phyloP scores from a whole-genome alignment of 2,329 filamentous ascomycete species.

The Zymoseptoria brevis region DNA sequence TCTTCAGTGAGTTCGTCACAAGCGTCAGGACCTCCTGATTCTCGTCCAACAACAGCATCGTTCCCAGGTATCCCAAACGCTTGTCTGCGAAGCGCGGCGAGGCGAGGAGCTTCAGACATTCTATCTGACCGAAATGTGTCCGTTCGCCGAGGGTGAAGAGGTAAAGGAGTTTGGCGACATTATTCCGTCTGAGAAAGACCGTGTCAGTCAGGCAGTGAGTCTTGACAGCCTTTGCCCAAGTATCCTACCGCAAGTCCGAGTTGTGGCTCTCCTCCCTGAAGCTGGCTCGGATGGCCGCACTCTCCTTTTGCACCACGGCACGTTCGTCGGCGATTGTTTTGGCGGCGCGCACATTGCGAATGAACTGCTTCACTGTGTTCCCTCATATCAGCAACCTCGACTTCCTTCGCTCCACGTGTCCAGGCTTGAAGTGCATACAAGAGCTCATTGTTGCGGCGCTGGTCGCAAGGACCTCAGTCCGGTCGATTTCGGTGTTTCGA shows the following conservation, averaged over 20 bases:
- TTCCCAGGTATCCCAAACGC: slow-evolving; percentile 87
- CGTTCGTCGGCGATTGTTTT: slow-evolving; percentile 99
- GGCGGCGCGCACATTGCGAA: slow-evolving; percentile 94
- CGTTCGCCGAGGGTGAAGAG: slow-evolving; percentile 95
- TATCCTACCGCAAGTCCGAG: slow-evolving; percentile 70
- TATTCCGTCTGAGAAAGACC: slow-evolving; percentile 66
- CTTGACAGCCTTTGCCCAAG: slow-evolving; percentile 12
- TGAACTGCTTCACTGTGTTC: slow-evolving; percentile 89
- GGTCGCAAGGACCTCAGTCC: slow-evolving; percentile 15
- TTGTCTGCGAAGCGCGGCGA: slow-evolving; percentile 98
- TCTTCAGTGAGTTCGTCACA: slow-evolving; percentile 96
- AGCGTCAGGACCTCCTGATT: slow-evolving; percentile 96
- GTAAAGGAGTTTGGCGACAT: slow-evolving; percentile 96
- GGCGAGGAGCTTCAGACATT: slow-evolving; percentile 94
- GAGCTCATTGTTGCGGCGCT: slow-evolving; percentile 12
- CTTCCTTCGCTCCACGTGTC: background rate
- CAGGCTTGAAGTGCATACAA: slow-evolving; percentile 8
- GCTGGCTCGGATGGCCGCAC: slow-evolving; percentile 91
- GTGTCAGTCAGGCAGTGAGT: slow-evolving; percentile 1
- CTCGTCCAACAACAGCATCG: slow-evolving; percentile 91
- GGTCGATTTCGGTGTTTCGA: background rate
- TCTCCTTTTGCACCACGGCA: slow-evolving; percentile 97
- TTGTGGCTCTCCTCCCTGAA: slow-evolving; percentile 96
- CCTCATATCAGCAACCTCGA: slow-evolving; percentile 1
- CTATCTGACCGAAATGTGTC: slow-evolving; percentile 98